These are phyloP conservation scores for Trichocladium antarcticum DNA, from an alignment of 495 filamentous ascomycete species.

Conservation along the genomic window DNA sequence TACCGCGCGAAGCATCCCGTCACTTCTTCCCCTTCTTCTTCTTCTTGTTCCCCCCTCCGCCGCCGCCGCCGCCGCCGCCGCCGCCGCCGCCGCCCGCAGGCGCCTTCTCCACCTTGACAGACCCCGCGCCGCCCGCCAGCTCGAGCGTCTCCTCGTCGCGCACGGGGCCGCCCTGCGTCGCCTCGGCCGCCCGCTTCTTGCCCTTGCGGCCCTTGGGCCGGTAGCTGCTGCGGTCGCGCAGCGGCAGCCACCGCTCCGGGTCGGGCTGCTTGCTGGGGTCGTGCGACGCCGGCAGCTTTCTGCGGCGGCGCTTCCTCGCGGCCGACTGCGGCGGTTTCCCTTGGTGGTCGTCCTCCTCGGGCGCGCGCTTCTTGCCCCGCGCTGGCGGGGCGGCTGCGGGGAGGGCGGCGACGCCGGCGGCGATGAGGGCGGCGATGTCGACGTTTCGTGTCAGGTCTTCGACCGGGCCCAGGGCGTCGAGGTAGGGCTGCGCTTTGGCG, in stretches of 20 bases:
- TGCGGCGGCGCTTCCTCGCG: constrained; percentile 53
- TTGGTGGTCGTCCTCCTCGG: constrained; percentile 34
- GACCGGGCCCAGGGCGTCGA: constrained; percentile 53
- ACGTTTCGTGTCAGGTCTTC: constrained; percentile 53
- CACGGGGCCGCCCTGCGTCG: constrained; percentile 76
- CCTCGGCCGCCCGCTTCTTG: constrained; percentile 62
- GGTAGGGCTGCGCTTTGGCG: constrained; percentile 46
- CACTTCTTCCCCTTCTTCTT: constrained; percentile 69
- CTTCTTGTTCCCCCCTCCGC: constrained; percentile 16
- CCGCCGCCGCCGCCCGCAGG: constrained; percentile 10
- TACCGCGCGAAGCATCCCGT: neutral
- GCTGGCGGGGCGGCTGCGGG: constrained; percentile 25
- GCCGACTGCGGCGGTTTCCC: constrained; percentile 50
- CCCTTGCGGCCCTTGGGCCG: constrained; percentile 84
- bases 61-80: constrained; percentile 34
- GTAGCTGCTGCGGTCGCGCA: constrained; percentile 80
- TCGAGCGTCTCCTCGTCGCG: constrained; percentile 55
- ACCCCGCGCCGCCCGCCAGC: constrained; percentile 50
- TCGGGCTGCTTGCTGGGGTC: constrained; percentile 64
- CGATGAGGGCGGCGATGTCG: constrained; percentile 60
- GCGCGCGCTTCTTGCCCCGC: constrained; percentile 22
- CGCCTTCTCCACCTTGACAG: constrained; percentile 47
- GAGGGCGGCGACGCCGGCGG: constrained; percentile 60
- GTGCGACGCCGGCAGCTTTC: constrained; percentile 72
- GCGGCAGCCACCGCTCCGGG: constrained; percentile 83